A percentile compares a stretch with the other conserved stretches of the same genome.
Conservation (phyloP, 2,329 filamentous ascomycete genomes). For the Neonectria hederae region DNA sequence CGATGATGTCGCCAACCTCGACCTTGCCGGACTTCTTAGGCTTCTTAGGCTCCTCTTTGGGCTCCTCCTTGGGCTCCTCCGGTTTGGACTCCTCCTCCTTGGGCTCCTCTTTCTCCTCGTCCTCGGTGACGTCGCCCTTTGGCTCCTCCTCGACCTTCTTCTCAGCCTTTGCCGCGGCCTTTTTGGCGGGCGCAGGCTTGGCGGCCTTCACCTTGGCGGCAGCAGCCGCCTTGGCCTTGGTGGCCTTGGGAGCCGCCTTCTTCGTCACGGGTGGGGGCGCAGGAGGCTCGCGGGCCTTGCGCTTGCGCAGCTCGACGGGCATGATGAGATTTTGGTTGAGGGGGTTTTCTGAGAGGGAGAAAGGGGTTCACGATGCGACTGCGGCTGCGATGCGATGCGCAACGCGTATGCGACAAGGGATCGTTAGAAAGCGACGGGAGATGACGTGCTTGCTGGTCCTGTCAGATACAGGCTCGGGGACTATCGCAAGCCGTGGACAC, state of each 20-base stretch:
- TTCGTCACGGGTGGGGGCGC: slow-evolving; percentile 54
- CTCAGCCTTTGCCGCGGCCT: slow-evolving; percentile 12
- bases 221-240: slow-evolving; percentile 51
- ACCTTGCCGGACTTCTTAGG: slow-evolving; percentile 49
- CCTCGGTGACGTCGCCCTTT: slow-evolving; percentile 24
- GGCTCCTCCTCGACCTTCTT: slow-evolving; percentile 42
- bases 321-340: slow-evolving; percentile 47
- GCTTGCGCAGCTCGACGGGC: slow-evolving; percentile 69
- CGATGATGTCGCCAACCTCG: slow-evolving; percentile 64
- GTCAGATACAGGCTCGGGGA: slow-evolving; percentile 19
- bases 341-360: slow-evolving; percentile 8
- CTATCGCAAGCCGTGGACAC: slow-evolving; percentile 12
- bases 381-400: slow-evolving; percentile 30
- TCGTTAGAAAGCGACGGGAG: slow-evolving; percentile 7
- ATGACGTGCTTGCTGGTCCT: slow-evolving; percentile 20
- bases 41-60: slow-evolving; percentile 46
- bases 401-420: slow-evolving; percentile 31
- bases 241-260: slow-evolving; percentile 48
- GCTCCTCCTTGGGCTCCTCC: slow-evolving; percentile 32
- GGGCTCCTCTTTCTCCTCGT: slow-evolving; percentile 11
- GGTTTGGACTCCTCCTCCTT: slow-evolving; percentile 27
- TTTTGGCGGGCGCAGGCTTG: slow-evolving; percentile 47
- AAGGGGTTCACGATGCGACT: slow-evolving; percentile 16
- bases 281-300: slow-evolving; percentile 63
- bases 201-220: slow-evolving; percentile 40